Conservation (phyloP, 2,329 filamentous ascomycete species). For the Pseudogymnoascus sp. region DNA sequence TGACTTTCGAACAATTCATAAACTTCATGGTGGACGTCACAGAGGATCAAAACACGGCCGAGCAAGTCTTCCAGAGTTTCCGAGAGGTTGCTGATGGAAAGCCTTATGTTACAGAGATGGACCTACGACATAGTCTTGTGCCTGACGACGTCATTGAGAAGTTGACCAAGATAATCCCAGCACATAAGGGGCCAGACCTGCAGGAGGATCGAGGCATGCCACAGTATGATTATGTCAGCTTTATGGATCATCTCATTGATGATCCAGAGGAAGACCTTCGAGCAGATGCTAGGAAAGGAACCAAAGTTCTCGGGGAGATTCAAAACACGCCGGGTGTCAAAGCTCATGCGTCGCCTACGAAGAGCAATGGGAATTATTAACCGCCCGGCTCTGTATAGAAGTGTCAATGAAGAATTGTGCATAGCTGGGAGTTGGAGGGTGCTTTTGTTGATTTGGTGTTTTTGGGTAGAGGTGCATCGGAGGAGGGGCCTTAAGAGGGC, state of each 20-base stretch:
- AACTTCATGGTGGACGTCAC: conserved; percentile 99
- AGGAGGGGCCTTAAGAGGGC: neutral
- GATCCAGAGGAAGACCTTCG: conserved; percentile 17
- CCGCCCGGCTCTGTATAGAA: neutral
- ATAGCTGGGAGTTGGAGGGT: conserved; percentile 5
- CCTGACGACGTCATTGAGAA: conserved; percentile 96
- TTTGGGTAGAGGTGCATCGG: neutral
- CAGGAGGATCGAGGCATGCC: conserved; percentile 74
- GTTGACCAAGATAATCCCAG: conserved; percentile 77
- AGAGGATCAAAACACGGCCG: conserved; percentile 96
- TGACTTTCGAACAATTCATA: conserved; percentile 98
- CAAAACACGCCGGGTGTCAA: neutral
- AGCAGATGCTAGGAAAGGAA: neutral
- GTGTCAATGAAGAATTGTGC: neutral
- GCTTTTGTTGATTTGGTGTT: conserved; percentile 3
- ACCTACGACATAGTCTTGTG: conserved; percentile 87
- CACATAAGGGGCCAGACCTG: conserved; percentile 76
- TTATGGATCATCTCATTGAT: conserved; percentile 80
- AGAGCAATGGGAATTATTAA: conserved; percentile 5
- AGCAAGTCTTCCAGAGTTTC: conserved; percentile 98
- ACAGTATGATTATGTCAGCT: conserved; percentile 93
- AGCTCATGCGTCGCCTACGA: conserved; percentile 1
- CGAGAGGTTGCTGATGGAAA: conserved; percentile 96
- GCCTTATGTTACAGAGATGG: conserved; percentile 96
- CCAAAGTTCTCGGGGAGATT: conserved; percentile 3